These are phyloP conservation scores for Mallotus japonicus DNA, from an alignment of 441 rosid genomes.

Conservation along the genomic window DNA sequence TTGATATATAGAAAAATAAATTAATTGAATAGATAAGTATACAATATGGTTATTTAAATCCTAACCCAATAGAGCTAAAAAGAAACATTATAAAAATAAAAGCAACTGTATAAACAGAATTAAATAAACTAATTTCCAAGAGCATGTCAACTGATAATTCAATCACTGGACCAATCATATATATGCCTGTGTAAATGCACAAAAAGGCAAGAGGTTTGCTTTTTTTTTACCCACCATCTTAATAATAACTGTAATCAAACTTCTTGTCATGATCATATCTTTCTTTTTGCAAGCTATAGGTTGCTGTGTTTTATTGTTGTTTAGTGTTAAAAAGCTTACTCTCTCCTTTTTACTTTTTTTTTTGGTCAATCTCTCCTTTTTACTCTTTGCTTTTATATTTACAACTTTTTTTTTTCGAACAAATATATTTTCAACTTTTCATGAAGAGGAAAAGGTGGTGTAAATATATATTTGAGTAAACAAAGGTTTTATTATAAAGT, in stretches of 20 bases:
- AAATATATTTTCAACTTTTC: slow-evolving; percentile 21
- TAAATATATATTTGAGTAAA: slow-evolving; percentile 6
- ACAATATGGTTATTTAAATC: too few relatives aligned
- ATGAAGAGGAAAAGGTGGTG: slow-evolving; percentile 23
- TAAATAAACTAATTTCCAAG: not conserved
- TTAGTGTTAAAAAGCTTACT: slow-evolving; percentile 8
- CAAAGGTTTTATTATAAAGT: not conserved
- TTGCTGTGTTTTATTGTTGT: not conserved
- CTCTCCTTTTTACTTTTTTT: too few relatives aligned
- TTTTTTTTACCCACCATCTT: slow-evolving; percentile 20
- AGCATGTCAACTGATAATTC: not conserved
- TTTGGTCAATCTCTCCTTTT: not conserved
- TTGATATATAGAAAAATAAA: too few relatives aligned
- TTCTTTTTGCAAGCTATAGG: not conserved
- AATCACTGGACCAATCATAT: slow-evolving; percentile 36
- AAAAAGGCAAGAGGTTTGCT: slow-evolving; percentile 21
- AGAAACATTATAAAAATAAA: too few relatives aligned
- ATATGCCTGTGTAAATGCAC: slow-evolving; percentile 9
- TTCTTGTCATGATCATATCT: slow-evolving; percentile 1
- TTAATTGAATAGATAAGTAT: too few relatives aligned
- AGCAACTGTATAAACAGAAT: too few relatives aligned
- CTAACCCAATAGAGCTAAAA: too few relatives aligned
- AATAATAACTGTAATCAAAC: slow-evolving; percentile 19
- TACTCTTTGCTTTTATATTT: slow-evolving; percentile 18
- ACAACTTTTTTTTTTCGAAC: too few relatives aligned